Conservation (phyloP, 2,329 filamentous ascomycete genomes). For the Trematosphaeria pertusa region DNA sequence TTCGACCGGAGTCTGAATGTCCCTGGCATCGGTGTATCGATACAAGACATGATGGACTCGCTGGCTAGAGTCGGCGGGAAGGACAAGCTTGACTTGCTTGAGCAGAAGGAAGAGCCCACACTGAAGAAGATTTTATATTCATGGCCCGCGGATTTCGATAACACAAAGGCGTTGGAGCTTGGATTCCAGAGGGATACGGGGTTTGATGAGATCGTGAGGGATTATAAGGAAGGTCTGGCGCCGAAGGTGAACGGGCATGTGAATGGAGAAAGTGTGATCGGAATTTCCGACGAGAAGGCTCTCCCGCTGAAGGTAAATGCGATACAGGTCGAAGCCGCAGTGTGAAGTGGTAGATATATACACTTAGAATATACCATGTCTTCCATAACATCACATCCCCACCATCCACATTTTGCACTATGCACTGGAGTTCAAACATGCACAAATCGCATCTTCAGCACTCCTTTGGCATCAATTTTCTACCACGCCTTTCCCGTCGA, state of each 20-base stretch:
- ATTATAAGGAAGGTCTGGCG: conserved; percentile 32
- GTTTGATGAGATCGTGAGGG: conserved; percentile 50
- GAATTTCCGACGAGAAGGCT: too few relatives aligned
- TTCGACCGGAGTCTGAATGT: conserved; percentile 56
- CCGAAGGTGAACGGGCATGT: not conserved
- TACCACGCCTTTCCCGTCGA: conserved; percentile 35
- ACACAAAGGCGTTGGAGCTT: conserved; percentile 58
- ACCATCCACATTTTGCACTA: too few relatives aligned
- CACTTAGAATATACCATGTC: too few relatives aligned
- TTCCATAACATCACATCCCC: too few relatives aligned
- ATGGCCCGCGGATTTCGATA: conserved; percentile 62
- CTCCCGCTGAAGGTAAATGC: not conserved
- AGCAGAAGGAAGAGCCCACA: conserved; percentile 54
- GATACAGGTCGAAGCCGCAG: not conserved
- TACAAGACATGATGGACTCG: conserved; percentile 62
- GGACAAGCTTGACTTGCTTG: conserved; percentile 56
- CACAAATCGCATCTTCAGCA: too few relatives aligned
- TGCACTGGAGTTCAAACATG: too few relatives aligned
- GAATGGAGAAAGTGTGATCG: not conserved
- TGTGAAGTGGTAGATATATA: not conserved
- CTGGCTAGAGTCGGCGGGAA: conserved; percentile 58
- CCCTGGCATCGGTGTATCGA: conserved; percentile 48
- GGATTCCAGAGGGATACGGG: conserved; percentile 55
- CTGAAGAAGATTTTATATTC: conserved; percentile 58
- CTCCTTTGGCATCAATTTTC: too few relatives aligned